Evolutionary conservation across 345 rosid species (phyloP), one percentile per base, ranked within the genome.

Genomic region (Aethionema arabicum): DNA sequence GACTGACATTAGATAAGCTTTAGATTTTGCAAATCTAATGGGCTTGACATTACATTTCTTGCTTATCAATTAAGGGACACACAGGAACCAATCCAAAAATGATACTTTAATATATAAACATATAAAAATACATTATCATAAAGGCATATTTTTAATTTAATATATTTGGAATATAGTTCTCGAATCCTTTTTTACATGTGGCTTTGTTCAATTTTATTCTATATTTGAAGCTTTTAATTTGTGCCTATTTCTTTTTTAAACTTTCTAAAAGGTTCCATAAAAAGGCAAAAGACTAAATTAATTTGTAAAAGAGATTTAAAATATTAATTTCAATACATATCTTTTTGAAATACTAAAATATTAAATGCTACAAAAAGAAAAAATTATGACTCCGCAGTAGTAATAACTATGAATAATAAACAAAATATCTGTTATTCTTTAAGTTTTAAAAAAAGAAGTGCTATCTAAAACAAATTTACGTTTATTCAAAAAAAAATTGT

Each of bases 61-160:
- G 60, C 69, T 56, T 70, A 57, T 65, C 54, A 41, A 32, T 43
- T 63, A 70, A 70, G 74, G 10, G 69, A 63, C 49, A 65, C 52
- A 56, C 65, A 56, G 21, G 40, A 21, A 56, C 57, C 43, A 46
- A 52, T 54, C 63, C 44, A 69, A 21, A 63, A 69, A 69, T 61
- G 62, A 9, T 41, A 21, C 52, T 21, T 31, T 50, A 4, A 40
- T 16, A 35, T 31, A n/a, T n/a, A n/a, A 29, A 8, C 12, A 47
- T n/a, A 7, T 37, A 37, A 51, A 39, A 42, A 52, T 5, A 38
- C 16, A 31, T 43, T 40, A 56, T 40, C 44, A n/a, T 46, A 8
- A 54, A 69, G 32, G 63, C 55, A 47, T 54, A 21, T 21, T 21
- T 21, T 54, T 47, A 46, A 53, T 42, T 47, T 45, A 4, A n/a